Conservation (phyloP, 257 asterid species). For the Linaria vulgaris region DNA sequence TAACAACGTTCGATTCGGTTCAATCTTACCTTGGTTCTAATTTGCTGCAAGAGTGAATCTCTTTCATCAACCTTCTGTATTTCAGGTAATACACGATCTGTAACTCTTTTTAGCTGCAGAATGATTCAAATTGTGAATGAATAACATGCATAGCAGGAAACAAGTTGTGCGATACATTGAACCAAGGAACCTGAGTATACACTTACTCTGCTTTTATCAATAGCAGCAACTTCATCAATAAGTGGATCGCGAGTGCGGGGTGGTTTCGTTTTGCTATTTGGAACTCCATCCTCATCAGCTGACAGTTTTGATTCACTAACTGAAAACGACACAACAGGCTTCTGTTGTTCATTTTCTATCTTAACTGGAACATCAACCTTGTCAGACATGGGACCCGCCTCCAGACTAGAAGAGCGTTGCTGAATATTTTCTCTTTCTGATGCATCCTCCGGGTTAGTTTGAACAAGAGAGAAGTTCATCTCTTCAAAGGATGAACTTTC, state of each 20-base stretch:
- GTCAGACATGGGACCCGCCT: not conserved
- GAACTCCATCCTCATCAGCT: slow-evolving; percentile 45
- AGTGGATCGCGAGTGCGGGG: slow-evolving; percentile 69
- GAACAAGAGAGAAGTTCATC: no score
- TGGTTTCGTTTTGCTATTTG: slow-evolving; percentile 42
- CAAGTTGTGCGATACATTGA: not conserved
- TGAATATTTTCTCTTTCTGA: no score
- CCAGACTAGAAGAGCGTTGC: no score
- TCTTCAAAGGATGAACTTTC: slow-evolving; percentile 3
- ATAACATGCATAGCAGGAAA: slow-evolving; percentile 22
- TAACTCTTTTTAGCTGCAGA: slow-evolving; percentile 83
- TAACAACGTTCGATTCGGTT: slow-evolving; percentile 12
- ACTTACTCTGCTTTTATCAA: slow-evolving; percentile 84
- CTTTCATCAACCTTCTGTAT: slow-evolving; percentile 61
- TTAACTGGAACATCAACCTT: not conserved
- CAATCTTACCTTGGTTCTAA: slow-evolving; percentile 66
- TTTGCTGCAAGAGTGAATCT: slow-evolving; percentile 79
- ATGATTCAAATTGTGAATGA: slow-evolving; percentile 36
- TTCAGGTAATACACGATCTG: slow-evolving; percentile 51
- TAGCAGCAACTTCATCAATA: slow-evolving; percentile 67
- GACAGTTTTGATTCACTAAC: slow-evolving; percentile 39
- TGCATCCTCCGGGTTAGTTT: no score
- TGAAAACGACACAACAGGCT: slow-evolving; percentile 27
- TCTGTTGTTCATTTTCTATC: slow-evolving; percentile 33
- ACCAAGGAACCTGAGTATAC: slow-evolving; percentile 14